These are phyloP conservation scores for Penicillium bovifimosum DNA, from an alignment of 495 filamentous ascomycete species.

Conservation along the genomic window DNA sequence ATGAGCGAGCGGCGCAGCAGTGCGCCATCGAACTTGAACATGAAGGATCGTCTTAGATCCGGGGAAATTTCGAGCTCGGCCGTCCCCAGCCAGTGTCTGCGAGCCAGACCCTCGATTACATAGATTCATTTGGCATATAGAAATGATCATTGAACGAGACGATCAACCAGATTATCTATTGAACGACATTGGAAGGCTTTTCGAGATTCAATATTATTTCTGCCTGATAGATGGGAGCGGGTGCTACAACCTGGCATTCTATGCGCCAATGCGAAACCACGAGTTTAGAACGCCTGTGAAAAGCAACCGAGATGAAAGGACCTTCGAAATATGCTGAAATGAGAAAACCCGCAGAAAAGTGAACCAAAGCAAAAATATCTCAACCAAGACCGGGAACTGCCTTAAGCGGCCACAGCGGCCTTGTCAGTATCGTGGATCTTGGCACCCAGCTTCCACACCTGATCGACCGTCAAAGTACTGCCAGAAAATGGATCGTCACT, in stretches of 20 bases:
- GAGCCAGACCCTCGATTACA: slow-evolving; percentile 4
- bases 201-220: too few relatives aligned
- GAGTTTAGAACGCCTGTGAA: slow-evolving; percentile 1
- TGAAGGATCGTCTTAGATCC: background rate
- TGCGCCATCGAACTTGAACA: slow-evolving; percentile 3
- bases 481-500: slow-evolving; percentile 38
- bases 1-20: slow-evolving; percentile 23
- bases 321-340: background rate
- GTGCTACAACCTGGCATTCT: background rate
- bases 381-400: background rate
- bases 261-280: background rate
- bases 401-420: slow-evolving; percentile 7
- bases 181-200: background rate
- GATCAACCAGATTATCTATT: too few relatives aligned
- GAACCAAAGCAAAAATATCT: background rate
- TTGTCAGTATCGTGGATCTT: slow-evolving; percentile 41
- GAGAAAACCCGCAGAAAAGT: slow-evolving; percentile 1
- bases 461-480: slow-evolving; percentile 53
- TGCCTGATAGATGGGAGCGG: background rate
- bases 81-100: slow-evolving; percentile 1
- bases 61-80: background rate
- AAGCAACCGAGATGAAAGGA: background rate
- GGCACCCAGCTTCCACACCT: slow-evolving; percentile 76
- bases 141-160: background rate
- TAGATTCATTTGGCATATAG: background rate